Evolutionary conservation across 345 rosid species (phyloP).

Genomic region (Lumnitzera racemosa): DNA sequence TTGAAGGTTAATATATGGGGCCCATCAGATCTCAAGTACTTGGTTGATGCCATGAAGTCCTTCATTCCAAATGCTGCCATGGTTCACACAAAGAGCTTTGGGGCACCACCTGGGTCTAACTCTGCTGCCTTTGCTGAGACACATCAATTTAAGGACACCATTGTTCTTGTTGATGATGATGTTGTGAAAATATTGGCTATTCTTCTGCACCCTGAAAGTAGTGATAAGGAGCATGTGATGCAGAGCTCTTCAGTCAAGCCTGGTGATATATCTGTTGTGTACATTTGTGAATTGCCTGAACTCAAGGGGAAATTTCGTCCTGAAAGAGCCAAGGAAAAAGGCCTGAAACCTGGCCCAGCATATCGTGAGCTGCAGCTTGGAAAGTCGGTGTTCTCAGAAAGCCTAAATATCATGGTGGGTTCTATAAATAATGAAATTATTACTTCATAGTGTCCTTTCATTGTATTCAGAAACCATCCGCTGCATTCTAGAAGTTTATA

Average conservation of each 20-base stretch:
- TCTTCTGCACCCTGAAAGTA: constrained; percentile 31
- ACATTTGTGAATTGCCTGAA: constrained; percentile 82
- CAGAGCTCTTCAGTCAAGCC: constrained; percentile 32
- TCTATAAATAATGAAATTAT: constrained; percentile 6
- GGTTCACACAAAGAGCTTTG: constrained; percentile 88
- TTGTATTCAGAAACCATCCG: constrained; percentile 4
- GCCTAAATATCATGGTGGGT: constrained; percentile 53
- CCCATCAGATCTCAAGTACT: constrained; percentile 82
- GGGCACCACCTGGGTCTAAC: constrained; percentile 35
- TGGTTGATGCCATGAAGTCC: constrained; percentile 89
- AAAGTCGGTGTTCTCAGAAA: constrained; percentile 73
- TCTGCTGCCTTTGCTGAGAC: constrained; percentile 24
- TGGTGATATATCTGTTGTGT: constrained; percentile 79
- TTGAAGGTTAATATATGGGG: constrained; percentile 91
- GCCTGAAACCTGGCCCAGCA: constrained; percentile 77
- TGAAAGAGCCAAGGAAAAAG: constrained; percentile 69
- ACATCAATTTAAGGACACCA: constrained; percentile 31
- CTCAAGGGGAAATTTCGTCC: constrained; percentile 80
- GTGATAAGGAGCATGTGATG: background rate
- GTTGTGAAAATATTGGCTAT: constrained; percentile 83
- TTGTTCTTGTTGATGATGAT: constrained; percentile 65
- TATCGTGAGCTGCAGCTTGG: constrained; percentile 75
- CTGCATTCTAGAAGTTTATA: constrained; percentile 1
- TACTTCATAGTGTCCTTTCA: background rate
- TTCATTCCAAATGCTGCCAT: constrained; percentile 94